Evolutionary conservation across 2,329 filamentous ascomycete genomes (phyloP).

Genomic region (Plenodomus biglobosus): DNA sequence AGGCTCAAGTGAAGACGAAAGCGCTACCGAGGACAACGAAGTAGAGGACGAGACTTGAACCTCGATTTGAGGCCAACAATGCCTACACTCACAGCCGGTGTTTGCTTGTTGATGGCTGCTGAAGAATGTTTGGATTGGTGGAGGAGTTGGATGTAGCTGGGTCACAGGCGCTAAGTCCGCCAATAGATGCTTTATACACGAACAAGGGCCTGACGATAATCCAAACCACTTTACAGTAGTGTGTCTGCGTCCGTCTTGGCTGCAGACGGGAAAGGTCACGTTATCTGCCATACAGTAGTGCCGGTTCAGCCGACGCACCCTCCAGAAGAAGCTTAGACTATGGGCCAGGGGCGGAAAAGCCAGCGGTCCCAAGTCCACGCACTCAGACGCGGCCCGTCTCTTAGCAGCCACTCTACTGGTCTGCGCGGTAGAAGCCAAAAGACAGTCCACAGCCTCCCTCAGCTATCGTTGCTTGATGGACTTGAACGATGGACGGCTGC

Average conservation of each 20-base stretch:
- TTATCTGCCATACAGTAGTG: conserved; percentile 10
- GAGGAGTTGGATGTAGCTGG: conserved; percentile 5
- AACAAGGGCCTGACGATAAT: conserved; percentile 17
- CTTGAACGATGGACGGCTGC: conserved; percentile 16
- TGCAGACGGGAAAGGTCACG: conserved; percentile 25
- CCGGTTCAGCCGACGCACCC: conserved; percentile 6
- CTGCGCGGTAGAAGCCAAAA: neutral
- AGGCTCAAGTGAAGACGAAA: conserved; percentile 33
- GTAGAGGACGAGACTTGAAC: conserved; percentile 10
- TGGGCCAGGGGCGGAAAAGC: neutral
- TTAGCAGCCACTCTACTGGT: conserved; percentile 18
- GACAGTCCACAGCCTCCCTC: neutral
- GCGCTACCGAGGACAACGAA: conserved; percentile 18
- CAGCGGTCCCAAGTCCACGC: conserved; percentile 14
- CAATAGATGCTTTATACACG: conserved; percentile 28
- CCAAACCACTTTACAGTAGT: conserved; percentile 20
- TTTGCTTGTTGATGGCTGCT: neutral
- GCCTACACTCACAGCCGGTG: conserved; percentile 22
- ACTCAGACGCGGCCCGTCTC: conserved; percentile 19
- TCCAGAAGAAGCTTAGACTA: neutral
- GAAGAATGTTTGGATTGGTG: neutral
- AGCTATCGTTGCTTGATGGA: conserved; percentile 1
- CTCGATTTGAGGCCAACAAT: conserved; percentile 13
- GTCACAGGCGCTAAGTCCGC: conserved; percentile 23
- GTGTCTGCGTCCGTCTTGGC: conserved; percentile 18